phyloP scores from a whole-genome alignment of 106 monocot species.

The Dioscorea dumetorum region DNA sequence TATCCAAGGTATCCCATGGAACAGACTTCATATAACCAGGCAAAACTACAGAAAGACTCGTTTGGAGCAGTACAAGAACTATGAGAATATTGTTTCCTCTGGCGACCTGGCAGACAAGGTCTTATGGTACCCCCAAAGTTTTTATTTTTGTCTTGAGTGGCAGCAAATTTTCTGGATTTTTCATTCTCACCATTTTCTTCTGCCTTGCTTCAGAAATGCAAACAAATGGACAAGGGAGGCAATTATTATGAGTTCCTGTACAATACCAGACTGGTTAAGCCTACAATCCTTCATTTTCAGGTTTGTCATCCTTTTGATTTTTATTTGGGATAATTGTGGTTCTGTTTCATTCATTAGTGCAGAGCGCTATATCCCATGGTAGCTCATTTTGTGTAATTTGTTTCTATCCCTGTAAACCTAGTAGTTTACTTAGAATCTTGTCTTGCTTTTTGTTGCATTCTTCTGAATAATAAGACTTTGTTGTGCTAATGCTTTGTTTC shows the following conservation, averaged over 20 bases:
- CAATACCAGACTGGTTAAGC: conserved; percentile 38
- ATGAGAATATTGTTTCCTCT: conserved; percentile 54
- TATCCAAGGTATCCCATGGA: conserved; percentile 69
- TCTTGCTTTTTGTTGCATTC: too few relatives aligned
- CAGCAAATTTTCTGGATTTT: background rate
- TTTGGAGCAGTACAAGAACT: conserved; percentile 58
- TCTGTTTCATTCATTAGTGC: too few relatives aligned
- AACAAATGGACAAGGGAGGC: conserved; percentile 29
- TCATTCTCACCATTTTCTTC: background rate
- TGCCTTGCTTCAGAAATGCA: conserved; percentile 21
- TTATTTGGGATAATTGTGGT: too few relatives aligned
- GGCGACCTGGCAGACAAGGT: conserved; percentile 45
- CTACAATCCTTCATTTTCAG: conserved; percentile 49
- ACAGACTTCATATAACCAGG: conserved; percentile 43
- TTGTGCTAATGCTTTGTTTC: too few relatives aligned
- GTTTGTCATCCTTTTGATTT: conserved; percentile 1
- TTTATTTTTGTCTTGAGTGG: background rate
- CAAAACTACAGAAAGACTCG: conserved; percentile 43
- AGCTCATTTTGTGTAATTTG: too few relatives aligned
- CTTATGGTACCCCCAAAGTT: background rate
- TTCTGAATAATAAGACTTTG: too few relatives aligned
- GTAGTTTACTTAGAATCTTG: too few relatives aligned
- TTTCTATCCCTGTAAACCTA: too few relatives aligned
- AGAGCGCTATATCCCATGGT: too few relatives aligned
- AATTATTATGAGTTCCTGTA: conserved; percentile 38